Evolutionary conservation across 106 monocot species (phyloP).

Genomic region (Dendrobium chrysotoxum): DNA sequence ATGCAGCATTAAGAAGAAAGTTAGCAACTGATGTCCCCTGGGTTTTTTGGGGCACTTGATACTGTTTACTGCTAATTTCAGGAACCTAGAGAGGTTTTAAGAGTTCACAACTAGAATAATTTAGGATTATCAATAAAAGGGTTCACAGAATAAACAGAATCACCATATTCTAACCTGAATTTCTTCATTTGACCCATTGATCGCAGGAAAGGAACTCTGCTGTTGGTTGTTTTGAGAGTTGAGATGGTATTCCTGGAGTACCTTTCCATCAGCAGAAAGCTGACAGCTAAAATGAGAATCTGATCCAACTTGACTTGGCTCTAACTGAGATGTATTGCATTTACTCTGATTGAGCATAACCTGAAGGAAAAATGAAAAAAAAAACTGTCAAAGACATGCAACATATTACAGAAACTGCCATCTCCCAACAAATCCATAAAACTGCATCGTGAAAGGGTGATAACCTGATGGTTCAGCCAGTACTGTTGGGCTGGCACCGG

Average conservation of each 20-base stretch:
- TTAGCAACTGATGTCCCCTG: conserved; percentile 17
- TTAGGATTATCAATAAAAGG: too few species aligned
- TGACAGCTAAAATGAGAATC: conserved; percentile 29
- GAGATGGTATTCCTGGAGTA: conserved; percentile 25
- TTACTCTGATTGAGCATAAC: conserved; percentile 27
- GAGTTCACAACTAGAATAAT: not conserved
- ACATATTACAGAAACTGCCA: too few species aligned
- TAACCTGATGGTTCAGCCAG: conserved; percentile 54
- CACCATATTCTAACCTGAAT: too few species aligned
- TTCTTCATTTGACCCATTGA: too few species aligned
- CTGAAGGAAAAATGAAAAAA: not conserved
- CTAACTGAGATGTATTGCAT: conserved; percentile 23
- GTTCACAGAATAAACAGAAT: too few species aligned
- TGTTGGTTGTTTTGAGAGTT: conserved; percentile 18
- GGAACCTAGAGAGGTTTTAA: conserved; percentile 28
- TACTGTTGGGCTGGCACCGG: conserved; percentile 16
- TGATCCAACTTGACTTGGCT: conserved; percentile 25
- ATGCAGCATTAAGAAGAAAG: conserved; percentile 25
- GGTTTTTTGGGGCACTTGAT: conserved; percentile 21
- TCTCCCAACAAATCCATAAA: too few species aligned
- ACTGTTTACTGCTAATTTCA: conserved; percentile 25
- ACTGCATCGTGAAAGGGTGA: not conserved
- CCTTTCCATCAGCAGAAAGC: conserved; percentile 25
- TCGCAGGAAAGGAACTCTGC: not conserved
- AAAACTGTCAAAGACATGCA: too few species aligned